These are phyloP conservation scores for Trypanosomatidae sp. DNA, from an alignment of 208 protist species.

Conservation along the genomic window DNA sequence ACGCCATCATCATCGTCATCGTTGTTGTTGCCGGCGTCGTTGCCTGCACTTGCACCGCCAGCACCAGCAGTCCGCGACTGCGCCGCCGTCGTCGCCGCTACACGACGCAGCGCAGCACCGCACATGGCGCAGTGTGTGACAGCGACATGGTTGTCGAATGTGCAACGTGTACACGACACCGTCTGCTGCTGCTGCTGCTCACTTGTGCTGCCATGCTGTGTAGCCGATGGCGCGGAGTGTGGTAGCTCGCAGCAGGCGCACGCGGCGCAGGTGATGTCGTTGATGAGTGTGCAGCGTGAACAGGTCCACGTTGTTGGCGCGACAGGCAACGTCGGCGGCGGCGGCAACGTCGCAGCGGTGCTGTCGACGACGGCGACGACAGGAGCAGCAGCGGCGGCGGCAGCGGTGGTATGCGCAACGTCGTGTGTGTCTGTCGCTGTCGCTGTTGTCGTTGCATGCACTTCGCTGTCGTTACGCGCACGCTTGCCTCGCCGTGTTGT, in stretches of 20 bases:
- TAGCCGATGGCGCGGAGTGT: background rate
- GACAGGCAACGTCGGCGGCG: background rate
- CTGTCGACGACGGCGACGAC: background rate
- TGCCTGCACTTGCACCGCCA: background rate
- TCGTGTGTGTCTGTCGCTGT: too few relatives aligned
- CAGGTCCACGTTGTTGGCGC: constrained; percentile 6
- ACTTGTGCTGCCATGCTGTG: background rate
- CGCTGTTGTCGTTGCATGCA: too few relatives aligned
- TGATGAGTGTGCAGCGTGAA: constrained; percentile 13
- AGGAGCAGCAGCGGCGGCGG: background rate
- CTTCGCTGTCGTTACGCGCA: background rate
- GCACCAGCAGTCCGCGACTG: background rate
- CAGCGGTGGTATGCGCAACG: background rate
- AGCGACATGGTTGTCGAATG: constrained; percentile 11
- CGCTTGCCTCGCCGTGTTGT: constrained; percentile 1
- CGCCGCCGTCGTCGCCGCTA: background rate
- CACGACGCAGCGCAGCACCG: too few relatives aligned
- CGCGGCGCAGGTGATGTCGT: background rate
- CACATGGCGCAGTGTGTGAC: too few relatives aligned
- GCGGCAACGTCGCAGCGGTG: background rate
- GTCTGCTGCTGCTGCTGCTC: constrained; percentile 1
- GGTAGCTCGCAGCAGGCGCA: constrained; percentile 6
- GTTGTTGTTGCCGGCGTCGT: background rate
- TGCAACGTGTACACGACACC: constrained; percentile 20
- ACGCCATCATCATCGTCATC: constrained; percentile 20